Conservation (phyloP, 441 rosid genomes). For the Syzygium malaccense region DNA sequence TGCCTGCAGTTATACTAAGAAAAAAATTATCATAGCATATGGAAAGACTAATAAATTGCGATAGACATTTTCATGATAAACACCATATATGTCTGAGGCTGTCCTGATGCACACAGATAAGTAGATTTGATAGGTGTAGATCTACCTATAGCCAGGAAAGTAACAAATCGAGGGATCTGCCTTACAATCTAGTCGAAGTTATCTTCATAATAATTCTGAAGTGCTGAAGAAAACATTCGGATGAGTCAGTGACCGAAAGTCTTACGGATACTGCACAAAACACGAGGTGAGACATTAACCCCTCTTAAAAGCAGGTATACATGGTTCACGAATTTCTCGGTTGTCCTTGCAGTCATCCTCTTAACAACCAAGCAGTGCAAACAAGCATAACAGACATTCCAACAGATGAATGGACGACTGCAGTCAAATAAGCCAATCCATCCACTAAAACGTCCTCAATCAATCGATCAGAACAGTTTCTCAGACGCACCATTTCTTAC, state of each 20-base stretch:
- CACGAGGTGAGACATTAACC: not conserved
- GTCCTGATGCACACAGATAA: not conserved
- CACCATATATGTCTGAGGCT: not conserved
- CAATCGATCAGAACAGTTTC: not conserved
- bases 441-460: not conserved
- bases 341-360: not conserved
- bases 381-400: not conserved
- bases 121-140: not conserved
- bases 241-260: not conserved
- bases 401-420: not conserved
- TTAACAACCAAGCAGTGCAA: not conserved
- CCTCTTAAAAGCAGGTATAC: not conserved
- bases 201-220: not conserved
- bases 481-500: conserved; percentile 54
- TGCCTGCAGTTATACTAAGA: not conserved
- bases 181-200: not conserved
- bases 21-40: not conserved
- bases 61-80: not conserved
- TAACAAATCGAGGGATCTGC: not conserved
- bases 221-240: not conserved
- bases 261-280: not conserved
- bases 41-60: not conserved
- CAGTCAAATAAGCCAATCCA: not conserved
- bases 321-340: not conserved
- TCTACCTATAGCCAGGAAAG: not conserved